These are phyloP conservation scores for Arthroderma sp. DNA, from an alignment of 2,329 filamentous ascomycete species.

Conservation along the genomic window DNA sequence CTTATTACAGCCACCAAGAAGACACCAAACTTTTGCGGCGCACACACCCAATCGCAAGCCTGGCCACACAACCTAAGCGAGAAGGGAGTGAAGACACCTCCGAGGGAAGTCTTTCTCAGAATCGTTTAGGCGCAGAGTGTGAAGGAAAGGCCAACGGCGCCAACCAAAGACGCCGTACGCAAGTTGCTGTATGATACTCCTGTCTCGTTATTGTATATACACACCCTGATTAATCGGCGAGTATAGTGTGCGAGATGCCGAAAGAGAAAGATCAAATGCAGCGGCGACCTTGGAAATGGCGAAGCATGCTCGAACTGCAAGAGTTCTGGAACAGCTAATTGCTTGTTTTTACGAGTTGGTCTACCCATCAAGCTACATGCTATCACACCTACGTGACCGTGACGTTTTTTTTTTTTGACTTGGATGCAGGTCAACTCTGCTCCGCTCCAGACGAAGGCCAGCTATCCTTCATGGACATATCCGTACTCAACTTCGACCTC, in stretches of 20 bases:
- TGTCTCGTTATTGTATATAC: background rate
- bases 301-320: slow-evolving; percentile 73
- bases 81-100: background rate
- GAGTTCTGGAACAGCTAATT: slow-evolving; percentile 52
- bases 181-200: slow-evolving; percentile 37
- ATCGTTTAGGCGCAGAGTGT: slow-evolving; percentile 6
- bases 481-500: slow-evolving; percentile 15
- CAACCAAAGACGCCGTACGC: slow-evolving; percentile 40
- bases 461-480: slow-evolving; percentile 21
- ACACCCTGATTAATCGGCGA: background rate
- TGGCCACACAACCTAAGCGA: background rate
- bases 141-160: slow-evolving; percentile 27
- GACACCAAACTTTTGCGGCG: slow-evolving; percentile 18
- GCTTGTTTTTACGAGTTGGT: slow-evolving; percentile 66
- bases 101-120: background rate
- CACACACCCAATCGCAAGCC: background rate
- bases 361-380: background rate
- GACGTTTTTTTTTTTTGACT: slow-evolving; percentile 2
- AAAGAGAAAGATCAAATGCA: slow-evolving; percentile 90
- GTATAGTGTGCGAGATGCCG: slow-evolving; percentile 67
- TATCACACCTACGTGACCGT: background rate
- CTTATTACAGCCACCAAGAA: slow-evolving; percentile 18
- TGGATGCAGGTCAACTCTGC: slow-evolving; percentile 26
- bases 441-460: slow-evolving; percentile 18
- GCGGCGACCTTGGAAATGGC: slow-evolving; percentile 68